Evolutionary conservation across 768 basidiomycete species (phyloP), one percentile per base, ranked within the genome.

Genomic region (Naganishia vishniacii): DNA sequence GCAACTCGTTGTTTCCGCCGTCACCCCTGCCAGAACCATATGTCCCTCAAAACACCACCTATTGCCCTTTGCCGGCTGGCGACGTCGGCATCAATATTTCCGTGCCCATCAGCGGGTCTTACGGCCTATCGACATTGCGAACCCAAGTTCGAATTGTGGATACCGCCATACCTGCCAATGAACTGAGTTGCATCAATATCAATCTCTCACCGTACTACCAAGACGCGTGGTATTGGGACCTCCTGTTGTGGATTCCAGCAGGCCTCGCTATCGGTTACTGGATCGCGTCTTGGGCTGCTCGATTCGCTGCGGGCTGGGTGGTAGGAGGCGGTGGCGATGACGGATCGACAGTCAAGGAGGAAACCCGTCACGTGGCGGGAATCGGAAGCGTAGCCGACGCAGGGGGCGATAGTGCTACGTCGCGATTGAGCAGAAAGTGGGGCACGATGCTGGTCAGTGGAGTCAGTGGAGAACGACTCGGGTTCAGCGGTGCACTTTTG

Each of bases 381-480:
- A 47, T 61, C 23, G 66, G 58, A 26, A 56, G 59, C n/a, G 73
- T 69, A 62, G 56, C 62, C 28, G 72, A 75, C 32, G 69, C 68
- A 8, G 69, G 65, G 47, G 82, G 53, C 9, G 53, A 56, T 40
- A 56, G 53, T 40, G 16, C 23, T 25, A 34, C 53, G 11, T 37
- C 32, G n/a, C 34, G 34, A 18, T 25, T 56, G 20, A 56, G 86
- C 71, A 81, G 88, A 15, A 87, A 92, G 72, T 88, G 88, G 77
- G 85, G 92, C 6, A 90, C 90, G 70, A 86, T 97, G 70, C 79
- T 94, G 42, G 88, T 91, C 20, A 93, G 92, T 78, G 91, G 92
- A 0, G 84, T 94, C 69, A 92, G 91, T 61, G 95, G 94, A 5
- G 91, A 93, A 75, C 83, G 88, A 40, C 81, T 98, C 40, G 85